phyloP scores from a whole-genome alignment of 768 basidiomycete species.

The Pleurotus pulmonarius region DNA sequence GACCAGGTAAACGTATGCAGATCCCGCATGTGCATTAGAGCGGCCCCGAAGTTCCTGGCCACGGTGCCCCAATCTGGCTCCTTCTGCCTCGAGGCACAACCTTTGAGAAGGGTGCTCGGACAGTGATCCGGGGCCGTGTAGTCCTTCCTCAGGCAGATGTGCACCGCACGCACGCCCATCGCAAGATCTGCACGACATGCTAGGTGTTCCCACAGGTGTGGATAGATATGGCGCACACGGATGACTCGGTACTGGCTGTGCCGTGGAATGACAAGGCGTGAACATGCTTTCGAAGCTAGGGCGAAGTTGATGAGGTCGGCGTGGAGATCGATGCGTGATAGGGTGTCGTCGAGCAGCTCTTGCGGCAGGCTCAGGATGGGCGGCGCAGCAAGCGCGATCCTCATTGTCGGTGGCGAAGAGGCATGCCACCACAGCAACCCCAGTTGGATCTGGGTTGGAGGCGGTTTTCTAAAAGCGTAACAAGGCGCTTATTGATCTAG shows the following conservation, averaged over 20 bases:
- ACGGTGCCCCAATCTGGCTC: conserved; percentile 11
- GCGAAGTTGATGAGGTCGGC: conserved; percentile 41
- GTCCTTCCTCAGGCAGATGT: conserved; percentile 37
- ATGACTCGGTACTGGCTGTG: conserved; percentile 49
- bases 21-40: conserved; percentile 37
- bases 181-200: conserved; percentile 44
- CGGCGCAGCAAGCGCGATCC: not conserved
- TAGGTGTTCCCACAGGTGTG: conserved; percentile 48
- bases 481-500: no score
- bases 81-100: conserved; percentile 6
- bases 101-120: conserved; percentile 35
- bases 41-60: conserved; percentile 34
- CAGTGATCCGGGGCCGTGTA: conserved; percentile 35
- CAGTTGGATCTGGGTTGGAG: no score
- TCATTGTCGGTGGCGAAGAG: not conserved
- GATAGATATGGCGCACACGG: conserved; percentile 35
- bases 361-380: conserved; percentile 28
- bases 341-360: conserved; percentile 45
- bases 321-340: conserved; percentile 38
- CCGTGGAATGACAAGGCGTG: conserved; percentile 36
- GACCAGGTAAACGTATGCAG: conserved; percentile 43
- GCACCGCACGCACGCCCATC: conserved; percentile 42
- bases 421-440: no score
- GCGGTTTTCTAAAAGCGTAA: no score
- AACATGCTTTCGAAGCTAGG: conserved; percentile 33